Base-by-base conservation (phyloP, 768 basidiomycete genomes). In the Agaricus subrufescens region DNA sequence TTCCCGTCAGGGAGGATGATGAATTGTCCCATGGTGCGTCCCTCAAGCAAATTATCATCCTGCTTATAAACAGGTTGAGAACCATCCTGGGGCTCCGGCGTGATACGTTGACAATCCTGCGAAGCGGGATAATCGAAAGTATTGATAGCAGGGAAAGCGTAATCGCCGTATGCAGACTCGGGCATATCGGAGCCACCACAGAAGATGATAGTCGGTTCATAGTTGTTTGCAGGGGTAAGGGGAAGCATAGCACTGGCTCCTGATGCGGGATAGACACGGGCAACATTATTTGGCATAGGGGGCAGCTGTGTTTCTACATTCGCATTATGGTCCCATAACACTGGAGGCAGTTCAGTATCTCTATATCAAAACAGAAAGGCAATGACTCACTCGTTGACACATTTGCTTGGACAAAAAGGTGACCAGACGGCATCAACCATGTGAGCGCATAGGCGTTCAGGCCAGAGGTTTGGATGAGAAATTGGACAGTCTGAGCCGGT, bases 21-120 rank as follows among this genome's bases (percentile, higher is more conserved):
- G 67, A 96, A 93, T 66, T 93, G 90, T 9, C 94, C 91, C 94
- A 98, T 98, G 27, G 89, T 91, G 19, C 93, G 81, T 0, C 84
- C 82, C 58, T 85, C 77, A 8, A 83, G 74, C 78, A 94, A 84
- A 57, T 82, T 69, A 60, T 95, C 93, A 57, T 93, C 92, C 62
- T 87, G 77, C 5, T 75, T 70, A 65, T 90, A 92, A 0, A 62
- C 69, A 0, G 85, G 76, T 0, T 75, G 38, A 1, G 85, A 82
- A 3, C 87, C 87, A 52, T 87, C 86, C 3, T 67, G 66, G 44
- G 91, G 91, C 65, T 96, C 93, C 0, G 96, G 94, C 0, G 88
- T 92, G 63, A 98, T 86, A 29, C 88, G 79, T 57, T 90, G 89
- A 68, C 89, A 92, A 64, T 89, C 87, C 14, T 67, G 60, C 3